Base-by-base conservation (phyloP, 2,329 filamentous ascomycete species). In the Aspergillus ochraceoroseus region DNA sequence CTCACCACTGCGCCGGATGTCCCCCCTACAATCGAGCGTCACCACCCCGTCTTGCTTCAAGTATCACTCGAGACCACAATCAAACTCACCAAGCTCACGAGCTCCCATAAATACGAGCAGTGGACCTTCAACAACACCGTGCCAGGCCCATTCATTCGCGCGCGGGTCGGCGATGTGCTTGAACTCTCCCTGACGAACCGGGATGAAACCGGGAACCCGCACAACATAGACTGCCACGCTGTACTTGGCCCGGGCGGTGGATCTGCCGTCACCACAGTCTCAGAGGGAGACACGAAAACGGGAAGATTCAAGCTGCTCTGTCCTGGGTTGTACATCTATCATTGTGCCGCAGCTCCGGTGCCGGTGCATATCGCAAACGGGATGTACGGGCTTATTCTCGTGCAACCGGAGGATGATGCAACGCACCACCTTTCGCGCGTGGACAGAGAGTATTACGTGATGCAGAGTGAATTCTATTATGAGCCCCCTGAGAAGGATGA, bases 401-500 rank as follows among this genome's bases (percentile, higher is more conserved):
- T 64, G 9, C 59, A 63, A 46, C 58, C 60, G 2, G 61, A 53
- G 13, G 48, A 50, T 5, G 49, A 51, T 3, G 6, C 19, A n/a
- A n/a, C n/a, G n/a, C n/a, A n/a, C n/a, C n/a, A n/a, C 13, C 53
- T 64, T 0, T 58, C 59, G 0, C 43, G 53, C 0, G 61, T 62
- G 7, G 59, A 64, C 29, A 43, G 47, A 11, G 62, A 65, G 37
- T 65, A 63, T 46, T 65, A 60, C 46, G 61, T 65, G 12, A 58
- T 65, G 55, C 62, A 65, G 44, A 64, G 59, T 45, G 62, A 64
- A 39, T 61, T 63, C 39, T 65, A 64, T 43, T 59, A 63, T 28
- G 62, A 65, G 43, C 59, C 61, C 5, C 62, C 62, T 0, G 60
- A 64, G 34, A 39, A 49, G 1, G 49, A 49, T n/a, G 61, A 57